Percentiles rank a stretch among this genome's conserved stretches.
phyloP scores from a whole-genome alignment of 2,329 filamentous ascomycete genomes.

The Cladosporium velox region DNA sequence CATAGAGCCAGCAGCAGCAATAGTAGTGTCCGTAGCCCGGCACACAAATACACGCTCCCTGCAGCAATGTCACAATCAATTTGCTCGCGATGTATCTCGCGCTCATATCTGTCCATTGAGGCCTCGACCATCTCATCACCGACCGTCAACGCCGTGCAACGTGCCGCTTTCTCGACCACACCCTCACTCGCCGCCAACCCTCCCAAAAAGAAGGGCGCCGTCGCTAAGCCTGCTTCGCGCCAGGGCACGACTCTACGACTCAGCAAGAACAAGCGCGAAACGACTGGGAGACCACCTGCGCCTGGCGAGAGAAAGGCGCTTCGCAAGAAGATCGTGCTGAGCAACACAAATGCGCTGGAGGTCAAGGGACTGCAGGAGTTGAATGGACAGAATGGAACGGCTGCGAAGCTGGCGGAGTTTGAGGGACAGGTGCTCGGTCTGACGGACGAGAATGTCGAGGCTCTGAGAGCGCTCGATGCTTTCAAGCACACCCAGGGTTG shows the following conservation, averaged over 20 bases:
- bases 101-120: constrained; percentile 20
- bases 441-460: constrained; percentile 70
- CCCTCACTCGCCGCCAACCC: constrained; percentile 31
- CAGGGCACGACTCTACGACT: constrained; percentile 34
- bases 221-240: constrained; percentile 25
- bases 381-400: constrained; percentile 52
- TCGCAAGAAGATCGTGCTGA: constrained; percentile 85
- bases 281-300: constrained; percentile 32
- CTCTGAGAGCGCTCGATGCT: constrained; percentile 78
- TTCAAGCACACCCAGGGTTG: constrained; percentile 92
- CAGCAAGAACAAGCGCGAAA: constrained; percentile 35
- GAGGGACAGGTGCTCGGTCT: constrained; percentile 71
- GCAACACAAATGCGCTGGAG: constrained; percentile 87
- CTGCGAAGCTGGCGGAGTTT: constrained; percentile 38
- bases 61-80: constrained; percentile 23
- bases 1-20: not conserved
- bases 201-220: constrained; percentile 35
- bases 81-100: constrained; percentile 28
- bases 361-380: constrained; percentile 69
- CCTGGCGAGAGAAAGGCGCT: constrained; percentile 83
- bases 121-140: constrained; percentile 16
- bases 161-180: constrained; percentile 39
- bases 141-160: constrained; percentile 21
- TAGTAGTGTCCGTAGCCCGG: not conserved
- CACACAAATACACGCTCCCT: not conserved